Conservation (phyloP, 768 basidiomycete species). For the Calocera viscosa region DNA sequence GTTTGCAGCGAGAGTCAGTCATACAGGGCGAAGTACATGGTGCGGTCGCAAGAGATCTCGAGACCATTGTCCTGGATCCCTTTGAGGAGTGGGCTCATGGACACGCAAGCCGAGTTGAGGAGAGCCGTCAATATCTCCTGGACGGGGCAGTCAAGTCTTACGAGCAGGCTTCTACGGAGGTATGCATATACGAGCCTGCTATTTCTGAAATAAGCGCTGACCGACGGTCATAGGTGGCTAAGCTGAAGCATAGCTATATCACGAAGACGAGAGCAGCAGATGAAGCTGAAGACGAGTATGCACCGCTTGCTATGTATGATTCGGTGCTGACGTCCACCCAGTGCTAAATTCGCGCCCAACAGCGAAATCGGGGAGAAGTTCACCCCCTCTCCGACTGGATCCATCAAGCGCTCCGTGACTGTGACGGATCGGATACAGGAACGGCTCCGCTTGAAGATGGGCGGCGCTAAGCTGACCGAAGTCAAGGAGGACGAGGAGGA, state of each 20-base stretch:
- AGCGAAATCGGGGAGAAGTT: conserved; percentile 51
- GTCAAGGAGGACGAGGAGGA: conserved; percentile 25
- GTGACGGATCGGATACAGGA: conserved; percentile 79
- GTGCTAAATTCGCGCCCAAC: conserved; percentile 79
- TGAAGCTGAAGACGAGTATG: conserved; percentile 89
- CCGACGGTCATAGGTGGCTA: conserved; percentile 31
- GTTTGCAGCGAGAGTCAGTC: conserved; percentile 59
- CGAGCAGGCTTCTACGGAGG: conserved; percentile 54
- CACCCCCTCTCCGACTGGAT: conserved; percentile 49
- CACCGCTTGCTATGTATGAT: conserved; percentile 4
- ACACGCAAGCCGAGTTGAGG: conserved; percentile 56
- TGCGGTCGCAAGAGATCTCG: conserved; percentile 60
- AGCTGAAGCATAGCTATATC: conserved; percentile 65
- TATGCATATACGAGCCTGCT: conserved; percentile 25
- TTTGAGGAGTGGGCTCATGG: conserved; percentile 67
- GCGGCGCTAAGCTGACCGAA: conserved; percentile 25
- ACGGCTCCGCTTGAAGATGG: conserved; percentile 42
- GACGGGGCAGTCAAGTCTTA: conserved; percentile 60
- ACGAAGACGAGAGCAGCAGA: conserved; percentile 72
- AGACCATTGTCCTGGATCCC: conserved; percentile 61
- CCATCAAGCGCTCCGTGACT: conserved; percentile 48
- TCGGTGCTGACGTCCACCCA: conserved; percentile 25
- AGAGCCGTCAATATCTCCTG: conserved; percentile 45
- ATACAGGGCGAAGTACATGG: conserved; percentile 60
- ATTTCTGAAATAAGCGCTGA: not conserved